These are phyloP conservation scores for Rosa multiflora DNA, from an alignment of 306 rosid species.

Conservation along the genomic window DNA sequence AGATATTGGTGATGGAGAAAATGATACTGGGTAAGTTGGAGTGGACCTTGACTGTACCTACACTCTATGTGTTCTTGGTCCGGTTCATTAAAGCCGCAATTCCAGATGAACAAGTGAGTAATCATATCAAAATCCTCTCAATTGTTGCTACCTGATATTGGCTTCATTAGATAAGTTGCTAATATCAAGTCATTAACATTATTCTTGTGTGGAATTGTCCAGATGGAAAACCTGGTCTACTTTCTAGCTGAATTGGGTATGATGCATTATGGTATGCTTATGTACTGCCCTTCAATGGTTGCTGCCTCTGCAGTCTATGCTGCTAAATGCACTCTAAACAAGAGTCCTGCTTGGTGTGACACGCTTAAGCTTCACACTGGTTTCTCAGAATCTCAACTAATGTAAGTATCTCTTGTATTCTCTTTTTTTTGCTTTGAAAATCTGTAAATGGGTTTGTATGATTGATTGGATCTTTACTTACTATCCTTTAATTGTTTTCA, in stretches of 20 bases:
- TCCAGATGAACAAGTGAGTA: conserved; percentile 43
- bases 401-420: conserved; percentile 16
- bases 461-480: neutral
- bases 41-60: conserved; percentile 87
- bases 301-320: conserved; percentile 92
- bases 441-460: neutral
- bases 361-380: conserved; percentile 71
- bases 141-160: neutral
- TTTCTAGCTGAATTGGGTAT: conserved; percentile 72
- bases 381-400: conserved; percentile 57
- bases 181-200: neutral
- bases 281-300: conserved; percentile 76
- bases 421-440: neutral
- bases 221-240: conserved; percentile 65
- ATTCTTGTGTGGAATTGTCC: neutral
- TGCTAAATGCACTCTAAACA: conserved; percentile 69
- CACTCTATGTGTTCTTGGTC: conserved; percentile 69
- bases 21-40: conserved; percentile 69
- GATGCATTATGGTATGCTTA: conserved; percentile 62
- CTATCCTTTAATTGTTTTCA: neutral
- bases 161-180: neutral
- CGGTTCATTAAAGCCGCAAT: conserved; percentile 86
- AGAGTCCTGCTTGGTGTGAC: conserved; percentile 66
- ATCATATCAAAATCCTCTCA: neutral
- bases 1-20: conserved; percentile 78